Conservation (phyloP, 192 early-diverging fungal species). For the Coemansia sp. region DNA sequence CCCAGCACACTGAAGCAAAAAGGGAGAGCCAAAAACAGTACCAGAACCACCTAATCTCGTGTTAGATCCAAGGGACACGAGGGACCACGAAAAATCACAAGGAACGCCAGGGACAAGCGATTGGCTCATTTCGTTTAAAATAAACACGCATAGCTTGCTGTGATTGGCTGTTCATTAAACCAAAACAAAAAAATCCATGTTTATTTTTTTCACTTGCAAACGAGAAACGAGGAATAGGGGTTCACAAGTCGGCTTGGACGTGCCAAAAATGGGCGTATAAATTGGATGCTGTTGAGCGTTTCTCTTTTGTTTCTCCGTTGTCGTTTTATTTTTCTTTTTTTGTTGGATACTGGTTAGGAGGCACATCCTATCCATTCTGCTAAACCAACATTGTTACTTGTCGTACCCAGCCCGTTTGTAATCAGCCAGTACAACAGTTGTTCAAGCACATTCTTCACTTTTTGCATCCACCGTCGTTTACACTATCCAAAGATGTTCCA, state of each 20-base stretch:
- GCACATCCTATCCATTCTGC: not conserved
- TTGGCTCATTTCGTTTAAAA: constrained; percentile 9
- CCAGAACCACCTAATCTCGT: too few species aligned
- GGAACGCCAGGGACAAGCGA: not conserved
- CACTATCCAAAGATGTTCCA: constrained; percentile 33
- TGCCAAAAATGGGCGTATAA: too few species aligned
- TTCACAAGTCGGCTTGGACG: too few species aligned
- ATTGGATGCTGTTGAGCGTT: not conserved
- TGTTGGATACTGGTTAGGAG: not conserved
- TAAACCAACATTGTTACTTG: not conserved
- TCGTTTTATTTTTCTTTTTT: constrained; percentile 9
- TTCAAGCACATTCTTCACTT: not conserved
- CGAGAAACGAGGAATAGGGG: not conserved
- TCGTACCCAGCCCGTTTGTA: not conserved
- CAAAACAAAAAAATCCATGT: constrained; percentile 11
- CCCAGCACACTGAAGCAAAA: not conserved
- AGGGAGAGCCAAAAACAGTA: not conserved
- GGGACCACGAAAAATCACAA: not conserved
- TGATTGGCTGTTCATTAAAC: constrained; percentile 13
- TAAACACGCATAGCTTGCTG: not conserved
- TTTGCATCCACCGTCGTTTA: not conserved
- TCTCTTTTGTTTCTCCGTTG: constrained; percentile 7
- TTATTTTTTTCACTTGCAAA: constrained; percentile 5
- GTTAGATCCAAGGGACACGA: too few species aligned
- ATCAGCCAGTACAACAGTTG: too few species aligned